Evolutionary conservation across 2,329 filamentous ascomycete species (phyloP).

Genomic region (Aspergillus eucalypticola): DNA sequence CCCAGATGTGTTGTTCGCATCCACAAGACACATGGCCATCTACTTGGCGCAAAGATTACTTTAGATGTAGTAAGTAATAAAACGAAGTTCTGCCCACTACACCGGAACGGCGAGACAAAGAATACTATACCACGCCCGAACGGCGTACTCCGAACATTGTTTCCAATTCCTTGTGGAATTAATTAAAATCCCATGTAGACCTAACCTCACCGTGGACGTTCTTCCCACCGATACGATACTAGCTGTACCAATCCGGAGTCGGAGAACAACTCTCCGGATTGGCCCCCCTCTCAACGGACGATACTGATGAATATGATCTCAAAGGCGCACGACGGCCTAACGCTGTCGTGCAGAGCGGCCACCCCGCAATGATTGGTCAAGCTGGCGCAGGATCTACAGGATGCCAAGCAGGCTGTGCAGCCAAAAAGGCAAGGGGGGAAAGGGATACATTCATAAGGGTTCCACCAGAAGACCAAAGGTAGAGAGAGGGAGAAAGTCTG

Average conservation of each 20-base stretch:
- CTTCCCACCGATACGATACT: neutral
- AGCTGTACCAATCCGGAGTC: slow-evolving; percentile 2
- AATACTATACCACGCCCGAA: neutral
- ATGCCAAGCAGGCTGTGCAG: slow-evolving; percentile 23
- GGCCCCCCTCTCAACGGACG: neutral
- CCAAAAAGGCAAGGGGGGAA: slow-evolving; percentile 13
- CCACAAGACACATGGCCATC: slow-evolving; percentile 7
- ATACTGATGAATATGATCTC: neutral
- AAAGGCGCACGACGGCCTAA: slow-evolving; percentile 17
- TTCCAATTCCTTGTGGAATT: neutral
- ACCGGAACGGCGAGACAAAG: slow-evolving; percentile 4
- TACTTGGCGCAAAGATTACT: neutral
- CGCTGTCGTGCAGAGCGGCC: slow-evolving; percentile 11
- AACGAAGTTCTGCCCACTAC: neutral
- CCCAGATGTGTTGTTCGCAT: slow-evolving; percentile 3
- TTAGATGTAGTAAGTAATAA: neutral
- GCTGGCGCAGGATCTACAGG: slow-evolving; percentile 18
- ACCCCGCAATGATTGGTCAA: slow-evolving; percentile 13
- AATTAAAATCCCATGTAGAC: no score
- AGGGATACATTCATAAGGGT: neutral
- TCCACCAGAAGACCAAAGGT: no score
- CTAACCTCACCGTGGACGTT: neutral
- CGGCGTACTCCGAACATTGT: neutral
- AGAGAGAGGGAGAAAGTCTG: neutral
- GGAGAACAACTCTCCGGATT: slow-evolving; percentile 11